Percentiles rank a stretch among this genome's conserved stretches.
phyloP scores from a whole-genome alignment of 2,329 filamentous ascomycete species.

The Beauveria australis region DNA sequence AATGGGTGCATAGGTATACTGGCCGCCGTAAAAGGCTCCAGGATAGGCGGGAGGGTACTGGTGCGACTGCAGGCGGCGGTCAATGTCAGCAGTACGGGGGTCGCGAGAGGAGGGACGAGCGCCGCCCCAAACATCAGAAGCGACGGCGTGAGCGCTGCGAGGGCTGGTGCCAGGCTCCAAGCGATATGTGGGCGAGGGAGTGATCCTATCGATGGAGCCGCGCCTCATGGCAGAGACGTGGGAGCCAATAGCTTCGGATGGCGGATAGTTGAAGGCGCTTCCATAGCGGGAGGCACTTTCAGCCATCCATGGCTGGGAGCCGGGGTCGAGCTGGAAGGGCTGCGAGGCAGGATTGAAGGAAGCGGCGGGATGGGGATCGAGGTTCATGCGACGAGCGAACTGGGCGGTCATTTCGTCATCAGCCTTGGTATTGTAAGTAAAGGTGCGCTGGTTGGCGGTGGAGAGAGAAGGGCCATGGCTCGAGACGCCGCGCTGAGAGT shows the following conservation, averaged over 20 bases:
- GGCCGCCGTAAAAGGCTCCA: conserved; percentile 23
- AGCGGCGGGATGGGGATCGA: conserved; percentile 24
- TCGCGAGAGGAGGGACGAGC: conserved; percentile 27
- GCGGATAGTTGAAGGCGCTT: conserved; percentile 21
- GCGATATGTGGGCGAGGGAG: conserved; percentile 23
- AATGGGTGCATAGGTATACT: conserved; percentile 23
- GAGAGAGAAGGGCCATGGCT: conserved; percentile 39
- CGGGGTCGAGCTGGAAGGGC: conserved; percentile 40
- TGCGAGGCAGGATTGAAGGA: conserved; percentile 24
- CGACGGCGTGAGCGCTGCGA: conserved; percentile 18
- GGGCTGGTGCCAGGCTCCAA: conserved; percentile 21
- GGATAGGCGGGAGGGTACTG: conserved; percentile 23
- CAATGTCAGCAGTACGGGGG: conserved; percentile 27
- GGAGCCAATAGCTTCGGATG: conserved; percentile 21
- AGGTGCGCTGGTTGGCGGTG: conserved; percentile 29
- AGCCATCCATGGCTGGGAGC: conserved; percentile 37
- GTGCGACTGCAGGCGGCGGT: conserved; percentile 29
- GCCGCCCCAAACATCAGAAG: conserved; percentile 30
- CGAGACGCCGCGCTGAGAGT: conserved; percentile 37
- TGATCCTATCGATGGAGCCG: conserved; percentile 31
- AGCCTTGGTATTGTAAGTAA: conserved; percentile 29
- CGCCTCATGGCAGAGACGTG: conserved; percentile 25
- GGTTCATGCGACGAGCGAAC: conserved; percentile 24
- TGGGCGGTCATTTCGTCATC: conserved; percentile 29
- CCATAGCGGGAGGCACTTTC: conserved; percentile 21